Percentiles rank a stretch among this genome's conserved stretches.
These are phyloP conservation scores for Saccharomyces paradoxus DNA, from an alignment of 805 yeast species.

Conservation along the genomic window DNA sequence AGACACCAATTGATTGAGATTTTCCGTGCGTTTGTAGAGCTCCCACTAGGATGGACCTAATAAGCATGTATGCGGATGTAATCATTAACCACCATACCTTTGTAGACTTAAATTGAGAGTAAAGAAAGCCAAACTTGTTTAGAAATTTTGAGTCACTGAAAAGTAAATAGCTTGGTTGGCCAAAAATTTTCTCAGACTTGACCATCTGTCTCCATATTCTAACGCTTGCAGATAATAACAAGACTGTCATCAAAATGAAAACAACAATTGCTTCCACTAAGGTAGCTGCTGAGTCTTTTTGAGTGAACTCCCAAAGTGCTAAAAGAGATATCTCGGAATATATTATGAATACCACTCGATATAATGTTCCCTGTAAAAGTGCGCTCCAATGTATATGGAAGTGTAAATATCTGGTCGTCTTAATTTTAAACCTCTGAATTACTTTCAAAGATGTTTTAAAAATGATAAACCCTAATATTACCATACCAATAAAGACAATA, in stretches of 20 bases:
- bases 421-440: slow-evolving; percentile 50
- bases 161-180: slow-evolving; percentile 85
- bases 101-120: slow-evolving; percentile 84
- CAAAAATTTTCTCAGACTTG: slow-evolving; percentile 59
- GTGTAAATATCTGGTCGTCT: slow-evolving; percentile 53
- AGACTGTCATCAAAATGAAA: slow-evolving; percentile 45
- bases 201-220: slow-evolving; percentile 68
- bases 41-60: slow-evolving; percentile 79
- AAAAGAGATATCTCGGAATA: slow-evolving; percentile 80
- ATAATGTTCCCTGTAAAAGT: slow-evolving; percentile 82
- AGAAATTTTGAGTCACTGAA: slow-evolving; percentile 76
- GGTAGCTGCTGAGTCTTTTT: slow-evolving; percentile 74
- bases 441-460: slow-evolving; percentile 70
- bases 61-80: slow-evolving; percentile 53
- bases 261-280: slow-evolving; percentile 71
- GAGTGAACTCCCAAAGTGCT: slow-evolving; percentile 84
- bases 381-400: slow-evolving; percentile 76
- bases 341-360: slow-evolving; percentile 72
- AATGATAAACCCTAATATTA: slow-evolving; percentile 45
- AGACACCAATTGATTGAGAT: slow-evolving; percentile 69
- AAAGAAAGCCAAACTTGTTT: slow-evolving; percentile 85
- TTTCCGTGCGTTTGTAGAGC: slow-evolving; percentile 75
- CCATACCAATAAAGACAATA: slow-evolving; percentile 61
- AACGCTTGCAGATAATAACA: slow-evolving; percentile 63
- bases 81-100: slow-evolving; percentile 75